Conservation (phyloP, 176 grass and related monocot species). For the Oryza meyeriana region DNA sequence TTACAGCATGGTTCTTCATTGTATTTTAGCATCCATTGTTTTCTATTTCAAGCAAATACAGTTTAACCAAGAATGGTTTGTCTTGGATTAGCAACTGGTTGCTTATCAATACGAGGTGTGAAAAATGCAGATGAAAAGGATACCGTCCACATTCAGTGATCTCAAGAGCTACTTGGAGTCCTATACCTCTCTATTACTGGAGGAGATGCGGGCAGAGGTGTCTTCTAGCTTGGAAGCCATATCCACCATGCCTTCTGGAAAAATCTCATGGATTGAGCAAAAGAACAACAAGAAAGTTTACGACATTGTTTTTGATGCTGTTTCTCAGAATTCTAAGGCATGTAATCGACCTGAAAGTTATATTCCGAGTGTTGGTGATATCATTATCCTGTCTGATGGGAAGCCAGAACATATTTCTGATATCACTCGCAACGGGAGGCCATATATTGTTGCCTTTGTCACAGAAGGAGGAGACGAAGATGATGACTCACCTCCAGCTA, state of each 20-base stretch:
- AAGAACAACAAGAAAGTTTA: not conserved
- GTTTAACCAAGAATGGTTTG: not conserved
- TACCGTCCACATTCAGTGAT: slow-evolving; percentile 41
- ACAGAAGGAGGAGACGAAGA: slow-evolving; percentile 39
- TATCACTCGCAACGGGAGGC: slow-evolving; percentile 11
- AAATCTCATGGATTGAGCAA: slow-evolving; percentile 31
- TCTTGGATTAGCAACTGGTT: not conserved
- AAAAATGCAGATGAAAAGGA: slow-evolving; percentile 45
- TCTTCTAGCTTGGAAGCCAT: slow-evolving; percentile 45
- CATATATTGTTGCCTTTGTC: slow-evolving; percentile 32
- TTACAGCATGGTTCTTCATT: not conserved
- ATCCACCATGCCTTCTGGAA: slow-evolving; percentile 26
- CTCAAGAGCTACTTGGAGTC: slow-evolving; percentile 37
- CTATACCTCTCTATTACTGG: slow-evolving; percentile 46
- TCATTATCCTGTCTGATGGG: slow-evolving; percentile 47
- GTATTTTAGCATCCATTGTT: not conserved
- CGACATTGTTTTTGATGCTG: not conserved
- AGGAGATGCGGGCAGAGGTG: slow-evolving; percentile 60
- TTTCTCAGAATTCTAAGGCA: slow-evolving; percentile 13
- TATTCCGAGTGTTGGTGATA: slow-evolving; percentile 46
- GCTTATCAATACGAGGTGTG: slow-evolving; percentile 9
- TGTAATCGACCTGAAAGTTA: slow-evolving; percentile 29
- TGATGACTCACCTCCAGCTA: slow-evolving; percentile 24
- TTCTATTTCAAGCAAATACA: not conserved
- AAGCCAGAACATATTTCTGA: slow-evolving; percentile 34